phyloP scores from a whole-genome alignment of 805 yeast species.

The Dipodascus albidus region DNA sequence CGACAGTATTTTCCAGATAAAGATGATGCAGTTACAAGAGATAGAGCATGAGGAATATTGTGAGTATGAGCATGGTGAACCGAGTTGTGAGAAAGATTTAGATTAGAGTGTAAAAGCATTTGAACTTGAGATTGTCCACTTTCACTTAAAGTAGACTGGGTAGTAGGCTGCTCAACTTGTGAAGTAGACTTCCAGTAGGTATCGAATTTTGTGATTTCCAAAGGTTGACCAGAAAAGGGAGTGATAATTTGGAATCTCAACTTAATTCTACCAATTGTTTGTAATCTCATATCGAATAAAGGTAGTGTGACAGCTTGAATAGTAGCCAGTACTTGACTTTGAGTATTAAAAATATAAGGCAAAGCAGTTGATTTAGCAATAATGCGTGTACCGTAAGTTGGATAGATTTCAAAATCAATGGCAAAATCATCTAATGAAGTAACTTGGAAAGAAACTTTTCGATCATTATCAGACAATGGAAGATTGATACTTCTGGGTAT shows the following conservation, averaged over 20 bases:
- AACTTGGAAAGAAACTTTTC: conserved; percentile 71
- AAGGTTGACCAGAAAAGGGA: conserved; percentile 75
- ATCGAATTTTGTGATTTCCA: conserved; percentile 86
- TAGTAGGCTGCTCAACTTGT: conserved; percentile 25
- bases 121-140: neutral
- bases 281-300: conserved; percentile 67
- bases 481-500: conserved; percentile 79
- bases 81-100: conserved; percentile 5
- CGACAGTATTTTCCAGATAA: conserved; percentile 70
- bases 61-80: conserved; percentile 5
- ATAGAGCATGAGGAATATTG: conserved; percentile 29
- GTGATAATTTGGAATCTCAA: conserved; percentile 73
- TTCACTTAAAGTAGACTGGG: neutral
- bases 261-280: conserved; percentile 68
- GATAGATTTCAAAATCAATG: conserved; percentile 82
- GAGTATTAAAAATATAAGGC: conserved; percentile 36
- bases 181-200: conserved; percentile 95
- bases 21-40: conserved; percentile 87
- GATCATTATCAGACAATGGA: conserved; percentile 61
- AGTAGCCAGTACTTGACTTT: conserved; percentile 2
- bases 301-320: conserved; percentile 37
- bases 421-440: conserved; percentile 63
- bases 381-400: conserved; percentile 87
- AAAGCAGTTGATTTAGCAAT: conserved; percentile 83
- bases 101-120: conserved; percentile 2